Conservation (phyloP, 805 yeast species). For the Wickerhamomyces bisporus region DNA sequence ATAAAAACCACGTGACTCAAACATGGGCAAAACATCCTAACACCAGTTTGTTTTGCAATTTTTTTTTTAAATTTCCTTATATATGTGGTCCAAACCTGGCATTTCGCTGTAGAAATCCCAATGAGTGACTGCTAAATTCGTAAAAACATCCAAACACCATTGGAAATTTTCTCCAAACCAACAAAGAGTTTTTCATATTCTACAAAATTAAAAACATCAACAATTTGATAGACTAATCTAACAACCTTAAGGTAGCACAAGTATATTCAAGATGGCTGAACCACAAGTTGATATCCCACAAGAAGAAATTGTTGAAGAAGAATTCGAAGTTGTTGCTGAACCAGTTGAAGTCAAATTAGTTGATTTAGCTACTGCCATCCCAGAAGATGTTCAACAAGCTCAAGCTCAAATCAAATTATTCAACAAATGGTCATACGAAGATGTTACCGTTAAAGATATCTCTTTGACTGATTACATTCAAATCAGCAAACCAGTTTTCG, state of each 20-base stretch:
- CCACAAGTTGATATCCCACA: constrained; percentile 46
- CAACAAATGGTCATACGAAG: constrained; percentile 99
- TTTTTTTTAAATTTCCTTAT: neutral
- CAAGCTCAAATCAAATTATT: constrained; percentile 94
- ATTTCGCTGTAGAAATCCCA: neutral
- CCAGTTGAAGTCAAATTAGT: constrained; percentile 73
- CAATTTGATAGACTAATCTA: neutral
- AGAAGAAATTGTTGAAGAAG: constrained; percentile 51
- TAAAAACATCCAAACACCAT: constrained; percentile 1
- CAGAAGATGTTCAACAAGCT: constrained; percentile 94
- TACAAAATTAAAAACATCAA: constrained; percentile 1
- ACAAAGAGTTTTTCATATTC: constrained; percentile 4
- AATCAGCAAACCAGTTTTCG: constrained; percentile 95
- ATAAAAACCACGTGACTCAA: neutral
- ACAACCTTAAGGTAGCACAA: neutral
- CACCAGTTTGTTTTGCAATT: neutral
- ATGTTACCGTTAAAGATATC: constrained; percentile 95
- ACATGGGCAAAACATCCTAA: neutral
- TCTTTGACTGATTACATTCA: constrained; percentile 98
- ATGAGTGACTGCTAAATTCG: neutral
- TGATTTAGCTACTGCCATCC: constrained; percentile 92
- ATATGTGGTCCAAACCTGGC: neutral
- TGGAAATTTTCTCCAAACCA: neutral
- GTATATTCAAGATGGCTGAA: constrained; percentile 67
- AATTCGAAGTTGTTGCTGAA: constrained; percentile 71